A percentile compares a stretch with the other conserved stretches of the same genome.
Evolutionary conservation across 768 basidiomycete species (phyloP).

Genomic region (Boletus huronensis): DNA sequence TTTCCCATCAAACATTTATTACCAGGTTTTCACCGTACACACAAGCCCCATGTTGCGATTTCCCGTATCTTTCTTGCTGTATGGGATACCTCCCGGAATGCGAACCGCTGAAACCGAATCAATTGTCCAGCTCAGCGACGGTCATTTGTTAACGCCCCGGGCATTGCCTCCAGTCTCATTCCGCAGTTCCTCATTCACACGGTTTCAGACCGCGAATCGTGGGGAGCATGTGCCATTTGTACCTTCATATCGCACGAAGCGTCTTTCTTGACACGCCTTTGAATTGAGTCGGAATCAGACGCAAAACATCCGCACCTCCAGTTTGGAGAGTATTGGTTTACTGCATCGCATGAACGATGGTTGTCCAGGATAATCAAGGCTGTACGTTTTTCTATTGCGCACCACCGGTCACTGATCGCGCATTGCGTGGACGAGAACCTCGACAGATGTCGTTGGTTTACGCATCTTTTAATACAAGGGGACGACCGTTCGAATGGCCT

Average conservation of each 20-base stretch:
- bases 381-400: conserved; percentile 1
- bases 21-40: neutral
- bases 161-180: conserved; percentile 5
- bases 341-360: conserved; percentile 9
- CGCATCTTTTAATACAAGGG: neutral
- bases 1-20: neutral
- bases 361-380: conserved; percentile 2
- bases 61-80: neutral
- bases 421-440: neutral
- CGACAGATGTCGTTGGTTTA: neutral
- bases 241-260: neutral
- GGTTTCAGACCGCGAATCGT: neutral
- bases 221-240: neutral
- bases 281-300: neutral
- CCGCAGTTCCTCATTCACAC: conserved; percentile 1
- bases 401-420: neutral
- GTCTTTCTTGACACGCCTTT: neutral
- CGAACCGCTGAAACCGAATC: conserved; percentile 7
- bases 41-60: neutral
- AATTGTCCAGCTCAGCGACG: conserved; percentile 12
- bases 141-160: conserved; percentile 1
- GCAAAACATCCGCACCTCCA: neutral
- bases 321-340: neutral
- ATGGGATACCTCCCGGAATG: neutral
- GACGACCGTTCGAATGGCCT: neutral